phyloP scores from a whole-genome alignment of 108 stramenopile species.

The Cylindrotheca fusiformis region DNA sequence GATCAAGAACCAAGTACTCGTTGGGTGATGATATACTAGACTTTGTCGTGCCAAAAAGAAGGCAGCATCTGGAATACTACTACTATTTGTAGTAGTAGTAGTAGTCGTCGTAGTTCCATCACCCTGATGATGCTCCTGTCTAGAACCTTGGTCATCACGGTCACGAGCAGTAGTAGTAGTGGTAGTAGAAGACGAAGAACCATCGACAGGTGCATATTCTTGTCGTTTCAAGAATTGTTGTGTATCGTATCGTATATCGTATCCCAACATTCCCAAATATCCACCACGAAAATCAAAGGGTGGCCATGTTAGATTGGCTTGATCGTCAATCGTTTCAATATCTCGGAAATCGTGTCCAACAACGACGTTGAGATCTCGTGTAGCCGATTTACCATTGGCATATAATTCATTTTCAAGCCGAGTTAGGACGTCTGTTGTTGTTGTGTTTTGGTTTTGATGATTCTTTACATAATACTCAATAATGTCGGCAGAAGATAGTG shows the following conservation, averaged over 20 bases:
- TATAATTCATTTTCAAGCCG: constrained; percentile 24
- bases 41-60: constrained; percentile 73
- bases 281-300: constrained; percentile 83
- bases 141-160: too few relatives aligned
- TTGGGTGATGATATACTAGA: constrained; percentile 72
- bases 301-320: not conserved
- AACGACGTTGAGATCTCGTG: not conserved
- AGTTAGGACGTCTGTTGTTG: constrained; percentile 21
- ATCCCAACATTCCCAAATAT: constrained; percentile 77
- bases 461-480: constrained; percentile 28
- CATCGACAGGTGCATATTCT: constrained; percentile 16
- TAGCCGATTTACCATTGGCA: not conserved
- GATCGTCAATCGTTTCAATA: not conserved
- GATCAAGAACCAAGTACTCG: constrained; percentile 63
- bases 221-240: constrained; percentile 37
- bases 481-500: constrained; percentile 7
- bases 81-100: too few relatives aligned
- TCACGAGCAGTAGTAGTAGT: too few relatives aligned
- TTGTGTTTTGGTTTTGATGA: not conserved
- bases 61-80: constrained; percentile 75
- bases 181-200: too few relatives aligned
- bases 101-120: too few relatives aligned
- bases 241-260: constrained; percentile 79
- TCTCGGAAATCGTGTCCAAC: not conserved
- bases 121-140: too few relatives aligned